Evolutionary conservation across 345 rosid genomes (phyloP).

Genomic region (Melaleuca quinquenervia): DNA sequence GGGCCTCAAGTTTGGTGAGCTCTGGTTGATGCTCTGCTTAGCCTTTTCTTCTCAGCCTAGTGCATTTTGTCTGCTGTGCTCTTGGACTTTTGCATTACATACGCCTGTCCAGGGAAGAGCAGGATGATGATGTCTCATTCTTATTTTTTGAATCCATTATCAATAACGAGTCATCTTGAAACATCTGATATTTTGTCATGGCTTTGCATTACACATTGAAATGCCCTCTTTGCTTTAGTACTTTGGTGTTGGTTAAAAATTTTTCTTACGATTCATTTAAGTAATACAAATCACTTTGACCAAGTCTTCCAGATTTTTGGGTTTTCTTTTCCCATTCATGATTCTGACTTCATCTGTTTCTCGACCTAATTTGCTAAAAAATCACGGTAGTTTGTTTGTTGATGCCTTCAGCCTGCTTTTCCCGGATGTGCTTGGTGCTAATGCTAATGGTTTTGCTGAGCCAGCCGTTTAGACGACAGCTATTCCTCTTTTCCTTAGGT

Average conservation of each 20-base stretch:
- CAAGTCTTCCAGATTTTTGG: background rate
- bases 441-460: background rate
- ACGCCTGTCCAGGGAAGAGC: background rate
- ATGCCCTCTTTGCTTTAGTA: background rate
- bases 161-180: background rate
- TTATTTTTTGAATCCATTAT: background rate
- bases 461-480: background rate
- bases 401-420: background rate
- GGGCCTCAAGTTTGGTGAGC: background rate
- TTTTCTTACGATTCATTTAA: background rate
- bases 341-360: background rate
- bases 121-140: background rate
- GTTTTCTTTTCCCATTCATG: background rate
- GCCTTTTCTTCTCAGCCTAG: background rate
- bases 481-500: background rate
- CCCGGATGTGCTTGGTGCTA: background rate
- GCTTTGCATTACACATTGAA: background rate
- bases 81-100: background rate
- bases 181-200: background rate
- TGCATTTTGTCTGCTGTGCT: background rate
- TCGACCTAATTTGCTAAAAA: background rate
- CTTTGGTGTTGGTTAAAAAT: background rate
- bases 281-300: background rate
- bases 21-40: background rate
- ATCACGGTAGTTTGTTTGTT: background rate